These are phyloP conservation scores for Murraya koenigii DNA, from an alignment of 345 rosid species.

Conservation along the genomic window DNA sequence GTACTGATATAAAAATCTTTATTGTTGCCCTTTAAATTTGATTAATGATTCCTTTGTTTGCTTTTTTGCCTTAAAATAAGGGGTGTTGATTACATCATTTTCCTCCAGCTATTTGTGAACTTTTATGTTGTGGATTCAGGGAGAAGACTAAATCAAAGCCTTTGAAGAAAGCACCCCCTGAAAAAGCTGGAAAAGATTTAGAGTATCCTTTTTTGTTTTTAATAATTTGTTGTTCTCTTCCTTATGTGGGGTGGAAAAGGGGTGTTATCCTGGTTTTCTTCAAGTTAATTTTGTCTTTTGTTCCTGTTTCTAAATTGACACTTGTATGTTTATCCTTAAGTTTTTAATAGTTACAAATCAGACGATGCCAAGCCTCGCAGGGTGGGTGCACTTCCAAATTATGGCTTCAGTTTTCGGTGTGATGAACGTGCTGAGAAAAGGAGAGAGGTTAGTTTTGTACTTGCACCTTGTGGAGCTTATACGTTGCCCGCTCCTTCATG, in stretches of 20 bases:
- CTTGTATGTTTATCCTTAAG: slow-evolving; percentile 32
- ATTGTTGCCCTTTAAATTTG: background rate
- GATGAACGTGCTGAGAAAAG: slow-evolving; percentile 98
- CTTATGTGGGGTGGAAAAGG: slow-evolving; percentile 10
- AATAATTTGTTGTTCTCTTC: slow-evolving; percentile 15
- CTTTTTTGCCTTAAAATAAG: slow-evolving; percentile 2
- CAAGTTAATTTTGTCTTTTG: background rate
- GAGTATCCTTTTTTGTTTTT: slow-evolving; percentile 61
- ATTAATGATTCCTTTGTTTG: background rate
- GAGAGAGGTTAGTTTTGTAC: slow-evolving; percentile 66
- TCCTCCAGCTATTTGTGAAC: slow-evolving; percentile 20
- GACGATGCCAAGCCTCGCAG: slow-evolving; percentile 66
- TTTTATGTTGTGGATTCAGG: slow-evolving; percentile 44
- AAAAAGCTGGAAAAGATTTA: slow-evolving; percentile 58
- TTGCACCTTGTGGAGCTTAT: slow-evolving; percentile 10
- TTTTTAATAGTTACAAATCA: slow-evolving; percentile 43
- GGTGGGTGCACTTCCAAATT: slow-evolving; percentile 82
- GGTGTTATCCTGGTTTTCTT: slow-evolving; percentile 9
- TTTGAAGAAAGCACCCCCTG: slow-evolving; percentile 48
- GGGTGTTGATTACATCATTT: slow-evolving; percentile 2
- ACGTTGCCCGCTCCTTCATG: slow-evolving; percentile 2
- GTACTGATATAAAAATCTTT: background rate
- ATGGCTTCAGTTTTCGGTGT: slow-evolving; percentile 96
- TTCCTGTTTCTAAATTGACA: slow-evolving; percentile 2
- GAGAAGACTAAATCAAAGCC: slow-evolving; percentile 57